These are phyloP conservation scores for Leishmania aethiopica DNA, from an alignment of 208 protist species.

Conservation along the genomic window DNA sequence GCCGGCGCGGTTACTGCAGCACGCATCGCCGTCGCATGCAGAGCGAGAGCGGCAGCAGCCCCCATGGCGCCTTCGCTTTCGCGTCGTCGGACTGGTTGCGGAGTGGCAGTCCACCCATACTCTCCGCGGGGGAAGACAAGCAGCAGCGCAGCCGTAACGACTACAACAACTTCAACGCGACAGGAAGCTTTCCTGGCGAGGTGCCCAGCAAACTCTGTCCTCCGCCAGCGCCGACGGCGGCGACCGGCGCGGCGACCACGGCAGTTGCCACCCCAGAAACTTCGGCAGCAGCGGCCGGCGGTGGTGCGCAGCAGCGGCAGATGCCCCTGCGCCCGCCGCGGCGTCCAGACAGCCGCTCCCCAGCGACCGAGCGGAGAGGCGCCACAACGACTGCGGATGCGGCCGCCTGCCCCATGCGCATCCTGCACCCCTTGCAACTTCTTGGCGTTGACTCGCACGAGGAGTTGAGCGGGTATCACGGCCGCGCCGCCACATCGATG, in stretches of 20 bases:
- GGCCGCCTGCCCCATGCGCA: neutral
- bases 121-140: neutral
- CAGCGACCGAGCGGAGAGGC: neutral
- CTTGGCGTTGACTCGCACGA: slow-evolving; percentile 3
- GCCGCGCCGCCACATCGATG: neutral
- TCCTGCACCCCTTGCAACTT: slow-evolving; percentile 13
- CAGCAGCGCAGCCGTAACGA: neutral
- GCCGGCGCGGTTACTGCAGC: slow-evolving; percentile 4
- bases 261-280: neutral
- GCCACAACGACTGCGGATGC: neutral
- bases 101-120: neutral
- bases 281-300: neutral
- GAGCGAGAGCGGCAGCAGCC: neutral
- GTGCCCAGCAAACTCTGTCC: neutral
- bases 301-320: slow-evolving; percentile 14
- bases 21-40: slow-evolving; percentile 3
- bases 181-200: slow-evolving; percentile 12
- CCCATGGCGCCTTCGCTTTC: neutral
- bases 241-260: neutral
- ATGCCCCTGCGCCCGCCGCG: slow-evolving; percentile 3
- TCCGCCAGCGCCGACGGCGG: neutral
- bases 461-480: neutral
- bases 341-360: neutral
- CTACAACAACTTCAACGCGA: slow-evolving; percentile 1
- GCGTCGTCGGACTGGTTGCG: slow-evolving; percentile 3